Base-by-base conservation (phyloP, 2,329 filamentous ascomycete genomes). In the Fusarium denticulatum region DNA sequence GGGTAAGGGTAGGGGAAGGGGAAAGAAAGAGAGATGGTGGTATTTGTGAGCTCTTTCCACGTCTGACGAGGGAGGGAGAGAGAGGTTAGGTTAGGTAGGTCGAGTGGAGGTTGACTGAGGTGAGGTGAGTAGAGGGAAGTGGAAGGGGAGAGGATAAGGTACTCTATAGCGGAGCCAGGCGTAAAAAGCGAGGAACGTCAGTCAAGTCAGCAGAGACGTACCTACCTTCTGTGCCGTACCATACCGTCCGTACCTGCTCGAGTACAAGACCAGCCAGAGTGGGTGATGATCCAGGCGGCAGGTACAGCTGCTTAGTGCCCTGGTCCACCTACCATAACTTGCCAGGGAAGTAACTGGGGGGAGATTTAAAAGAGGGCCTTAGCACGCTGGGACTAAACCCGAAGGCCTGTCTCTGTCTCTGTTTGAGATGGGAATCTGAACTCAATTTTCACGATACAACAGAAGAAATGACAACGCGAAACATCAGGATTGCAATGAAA, bases 21-120 rank as follows among this genome's bases (percentile, higher is more conserved):
- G 63, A 61, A 64, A 68, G 70, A 74, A 77, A 65, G 63, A 75
- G 75, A 67, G 77, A 71, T 75, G 65, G 73, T 76, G 77, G 64
- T 75, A 63, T 75, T 76, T 76, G 68, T 76, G 77, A 76, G 76
- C 74, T 77, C 78, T 77, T 77, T 75, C 75, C 74, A 75, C 63
- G 77, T 77, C 74, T 79, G 77, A 75, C 67, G 72, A 76, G 73
- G 74, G 72, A 73, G 66, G 60, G 60, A 71, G 46, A 46, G 64
- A 53, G 60, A 76, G 69, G 69, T 47, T 47, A 59, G 40, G 56
- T 50, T 67, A 45, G 68, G 42, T 59, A 59, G 32, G 42, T 67
- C 50, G 49, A 66, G 61, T 67, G 64, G 50, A 70, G 71, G 72
- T 65, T 70, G 71, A 69, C 43, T 42, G 64, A 53, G 61, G 60